Evolutionary conservation across 805 yeast species (phyloP).

Genomic region (Spencermartinsiella europaea): DNA sequence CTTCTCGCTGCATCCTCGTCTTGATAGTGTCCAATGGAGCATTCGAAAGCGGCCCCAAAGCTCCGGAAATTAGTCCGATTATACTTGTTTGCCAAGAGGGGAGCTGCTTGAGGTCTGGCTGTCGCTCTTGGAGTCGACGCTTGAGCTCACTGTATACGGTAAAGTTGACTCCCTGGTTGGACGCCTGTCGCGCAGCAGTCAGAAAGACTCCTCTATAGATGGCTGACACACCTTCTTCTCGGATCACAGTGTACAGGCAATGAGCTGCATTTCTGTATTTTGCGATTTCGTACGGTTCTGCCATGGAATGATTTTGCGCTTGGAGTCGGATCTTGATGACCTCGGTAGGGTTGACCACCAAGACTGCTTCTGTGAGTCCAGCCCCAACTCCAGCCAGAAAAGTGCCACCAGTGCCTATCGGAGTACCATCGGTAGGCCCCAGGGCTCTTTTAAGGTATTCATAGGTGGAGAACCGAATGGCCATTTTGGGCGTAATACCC

Average conservation of each 20-base stretch:
- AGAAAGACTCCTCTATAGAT: constrained; percentile 91
- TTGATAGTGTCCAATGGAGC: constrained; percentile 97
- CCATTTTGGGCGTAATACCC: constrained; percentile 98
- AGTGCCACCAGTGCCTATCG: constrained; percentile 65
- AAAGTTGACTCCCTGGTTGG: constrained; percentile 97
- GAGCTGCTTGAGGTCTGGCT: constrained; percentile 51
- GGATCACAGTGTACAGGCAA: constrained; percentile 74
- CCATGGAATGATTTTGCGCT: constrained; percentile 88
- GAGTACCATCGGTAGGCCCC: constrained; percentile 53
- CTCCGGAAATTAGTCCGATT: constrained; percentile 91
- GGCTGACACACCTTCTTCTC: constrained; percentile 86
- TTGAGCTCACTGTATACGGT: constrained; percentile 88
- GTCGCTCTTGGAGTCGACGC: constrained; percentile 54
- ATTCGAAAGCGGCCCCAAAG: constrained; percentile 94
- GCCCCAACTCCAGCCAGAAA: constrained; percentile 96
- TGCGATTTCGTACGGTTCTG: constrained; percentile 74
- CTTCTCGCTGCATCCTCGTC: constrained; percentile 91
- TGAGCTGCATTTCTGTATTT: constrained; percentile 92
- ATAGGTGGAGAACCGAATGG: constrained; percentile 89
- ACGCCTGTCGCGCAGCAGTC: constrained; percentile 96
- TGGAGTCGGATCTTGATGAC: constrained; percentile 94
- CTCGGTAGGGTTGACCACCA: constrained; percentile 95
- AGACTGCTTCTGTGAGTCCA: constrained; percentile 92
- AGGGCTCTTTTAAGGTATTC: constrained; percentile 77
- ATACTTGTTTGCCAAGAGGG: constrained; percentile 94